phyloP scores from a whole-genome alignment of 2,329 filamentous ascomycete genomes.

The Bipolaris victoriae region DNA sequence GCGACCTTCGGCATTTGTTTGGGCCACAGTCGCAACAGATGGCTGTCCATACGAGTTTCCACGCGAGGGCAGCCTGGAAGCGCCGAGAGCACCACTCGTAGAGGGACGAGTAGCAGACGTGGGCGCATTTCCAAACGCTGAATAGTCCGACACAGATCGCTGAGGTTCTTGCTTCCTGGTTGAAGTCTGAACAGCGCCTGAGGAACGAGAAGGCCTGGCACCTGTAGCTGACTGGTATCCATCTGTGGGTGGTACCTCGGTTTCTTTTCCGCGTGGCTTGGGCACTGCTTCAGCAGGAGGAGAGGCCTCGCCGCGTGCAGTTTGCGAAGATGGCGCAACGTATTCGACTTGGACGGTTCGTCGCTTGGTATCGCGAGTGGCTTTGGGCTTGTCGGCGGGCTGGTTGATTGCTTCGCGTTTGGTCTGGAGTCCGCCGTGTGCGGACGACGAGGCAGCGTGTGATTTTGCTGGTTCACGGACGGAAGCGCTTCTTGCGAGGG shows the following conservation, averaged over 20 bases:
- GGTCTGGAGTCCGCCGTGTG: slow-evolving; percentile 67
- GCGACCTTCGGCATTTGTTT: slow-evolving; percentile 86
- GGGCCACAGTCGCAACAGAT: slow-evolving; percentile 81
- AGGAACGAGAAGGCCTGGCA: slow-evolving; percentile 30
- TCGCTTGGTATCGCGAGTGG: slow-evolving; percentile 81
- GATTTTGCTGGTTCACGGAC: slow-evolving; percentile 85
- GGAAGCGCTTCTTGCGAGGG: slow-evolving; percentile 84
- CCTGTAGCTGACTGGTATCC: slow-evolving; percentile 43
- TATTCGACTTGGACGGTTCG: slow-evolving; percentile 98
- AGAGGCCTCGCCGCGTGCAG: slow-evolving; percentile 69
- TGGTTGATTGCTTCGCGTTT: slow-evolving; percentile 77
- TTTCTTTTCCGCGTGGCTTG: slow-evolving; percentile 58
- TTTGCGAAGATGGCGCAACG: slow-evolving; percentile 87
- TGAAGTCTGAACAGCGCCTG: slow-evolving; percentile 38
- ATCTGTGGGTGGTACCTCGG: slow-evolving; percentile 54
- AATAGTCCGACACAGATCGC: slow-evolving; percentile 59
- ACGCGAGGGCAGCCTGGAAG: slow-evolving; percentile 70
- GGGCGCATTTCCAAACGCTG: slow-evolving; percentile 49
- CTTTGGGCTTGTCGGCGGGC: slow-evolving; percentile 68
- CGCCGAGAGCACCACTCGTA: slow-evolving; percentile 78
- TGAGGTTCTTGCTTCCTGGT: slow-evolving; percentile 53
- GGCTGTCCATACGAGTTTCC: slow-evolving; percentile 85
- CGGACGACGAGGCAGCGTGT: slow-evolving; percentile 54
- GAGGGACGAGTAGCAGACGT: slow-evolving; percentile 65
- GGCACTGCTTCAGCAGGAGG: slow-evolving; percentile 49